phyloP scores from a whole-genome alignment of 2,329 filamentous ascomycete species.

The Fusarium napiforme region DNA sequence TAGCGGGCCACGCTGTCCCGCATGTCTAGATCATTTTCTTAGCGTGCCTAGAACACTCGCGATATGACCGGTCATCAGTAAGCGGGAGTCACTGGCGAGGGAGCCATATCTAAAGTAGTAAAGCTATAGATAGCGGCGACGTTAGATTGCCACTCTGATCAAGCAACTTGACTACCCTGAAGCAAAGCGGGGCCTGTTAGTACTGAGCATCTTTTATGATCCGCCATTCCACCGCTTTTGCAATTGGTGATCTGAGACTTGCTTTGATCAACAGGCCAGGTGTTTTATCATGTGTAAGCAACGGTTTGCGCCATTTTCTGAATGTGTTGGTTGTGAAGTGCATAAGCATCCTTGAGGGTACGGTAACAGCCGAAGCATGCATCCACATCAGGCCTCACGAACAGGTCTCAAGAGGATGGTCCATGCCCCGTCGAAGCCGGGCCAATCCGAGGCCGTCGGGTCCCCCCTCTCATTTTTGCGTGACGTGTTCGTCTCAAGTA shows the following conservation, averaged over 20 bases:
- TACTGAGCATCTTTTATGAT: background rate
- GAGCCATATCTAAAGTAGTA: no score
- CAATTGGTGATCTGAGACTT: background rate
- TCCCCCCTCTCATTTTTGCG: background rate
- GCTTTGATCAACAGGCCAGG: fast-evolving
- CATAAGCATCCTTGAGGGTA: background rate
- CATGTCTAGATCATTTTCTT: background rate
- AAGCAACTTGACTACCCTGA: background rate
- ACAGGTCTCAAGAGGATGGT: background rate
- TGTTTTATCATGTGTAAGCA: background rate
- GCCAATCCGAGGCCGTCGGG: background rate
- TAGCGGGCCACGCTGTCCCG: background rate
- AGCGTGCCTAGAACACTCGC: background rate
- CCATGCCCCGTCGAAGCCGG: background rate
- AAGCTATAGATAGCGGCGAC: no score
- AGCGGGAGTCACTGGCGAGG: background rate
- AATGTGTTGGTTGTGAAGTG: background rate
- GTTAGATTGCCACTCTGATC: background rate
- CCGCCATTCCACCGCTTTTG: background rate
- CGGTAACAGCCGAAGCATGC: background rate
- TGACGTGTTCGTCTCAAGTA: background rate
- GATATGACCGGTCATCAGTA: background rate
- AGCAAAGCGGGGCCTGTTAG: background rate
- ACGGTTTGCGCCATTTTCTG: background rate
- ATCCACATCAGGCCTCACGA: background rate